These are phyloP conservation scores for Corniculantispora saksenae DNA, from an alignment of 2,329 filamentous ascomycete species.

Conservation along the genomic window DNA sequence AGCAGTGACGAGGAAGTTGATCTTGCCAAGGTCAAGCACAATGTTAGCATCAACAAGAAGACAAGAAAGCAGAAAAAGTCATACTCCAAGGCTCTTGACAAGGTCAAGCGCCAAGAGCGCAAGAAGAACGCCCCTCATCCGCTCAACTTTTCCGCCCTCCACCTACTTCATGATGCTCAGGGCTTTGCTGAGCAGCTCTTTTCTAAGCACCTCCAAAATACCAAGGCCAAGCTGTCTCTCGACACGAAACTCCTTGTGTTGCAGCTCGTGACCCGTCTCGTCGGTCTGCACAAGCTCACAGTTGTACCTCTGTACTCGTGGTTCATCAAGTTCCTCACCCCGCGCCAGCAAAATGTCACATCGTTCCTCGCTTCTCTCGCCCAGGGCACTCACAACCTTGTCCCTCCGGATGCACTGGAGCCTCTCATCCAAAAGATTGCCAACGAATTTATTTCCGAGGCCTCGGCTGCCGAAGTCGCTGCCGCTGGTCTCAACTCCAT, in stretches of 20 bases:
- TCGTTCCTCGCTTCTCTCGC: constrained; percentile 90
- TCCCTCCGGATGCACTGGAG: constrained; percentile 89
- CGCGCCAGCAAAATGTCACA: constrained; percentile 85
- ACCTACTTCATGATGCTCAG: constrained; percentile 91
- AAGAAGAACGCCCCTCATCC: constrained; percentile 87
- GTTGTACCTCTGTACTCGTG: constrained; percentile 92
- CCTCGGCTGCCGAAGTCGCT: constrained; percentile 84
- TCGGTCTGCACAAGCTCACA: constrained; percentile 90
- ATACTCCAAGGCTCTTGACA: constrained; percentile 78
- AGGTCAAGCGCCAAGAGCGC: constrained; percentile 77
- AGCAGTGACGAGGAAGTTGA: constrained; percentile 80
- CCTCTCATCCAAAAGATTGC: constrained; percentile 93
- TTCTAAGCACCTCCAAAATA: constrained; percentile 84
- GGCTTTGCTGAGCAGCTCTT: constrained; percentile 90
- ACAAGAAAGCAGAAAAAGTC: constrained; percentile 81
- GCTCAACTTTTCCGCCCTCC: constrained; percentile 93
- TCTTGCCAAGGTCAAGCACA: constrained; percentile 79
- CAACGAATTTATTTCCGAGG: constrained; percentile 97
- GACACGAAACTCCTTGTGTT: constrained; percentile 89
- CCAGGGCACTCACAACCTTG: constrained; percentile 85
- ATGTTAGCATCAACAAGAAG: constrained; percentile 94
- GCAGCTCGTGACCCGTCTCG: constrained; percentile 85
- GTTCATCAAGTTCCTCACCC: constrained; percentile 90
- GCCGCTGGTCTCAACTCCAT: constrained; percentile 93
- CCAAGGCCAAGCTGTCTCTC: constrained; percentile 79